These are phyloP conservation scores for Lichina pygmaea DNA, from an alignment of 495 filamentous ascomycete genomes.

Conservation along the genomic window DNA sequence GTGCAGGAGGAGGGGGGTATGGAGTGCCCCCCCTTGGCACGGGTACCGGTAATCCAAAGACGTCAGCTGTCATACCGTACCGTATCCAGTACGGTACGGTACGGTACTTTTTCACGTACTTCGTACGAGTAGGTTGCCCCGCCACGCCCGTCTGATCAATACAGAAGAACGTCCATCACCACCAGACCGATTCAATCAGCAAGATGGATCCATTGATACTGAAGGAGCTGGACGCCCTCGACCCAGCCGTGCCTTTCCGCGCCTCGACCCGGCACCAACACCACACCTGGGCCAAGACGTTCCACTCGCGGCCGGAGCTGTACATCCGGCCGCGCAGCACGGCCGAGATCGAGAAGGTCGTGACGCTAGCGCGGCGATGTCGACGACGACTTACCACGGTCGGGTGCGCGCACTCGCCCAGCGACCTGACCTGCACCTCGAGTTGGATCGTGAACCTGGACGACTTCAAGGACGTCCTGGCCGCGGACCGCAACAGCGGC, in stretches of 20 bases:
- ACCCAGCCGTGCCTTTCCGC: conserved; percentile 45
- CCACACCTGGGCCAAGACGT: conserved; percentile 92
- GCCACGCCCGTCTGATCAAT: too few relatives aligned
- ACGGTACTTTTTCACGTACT: too few relatives aligned
- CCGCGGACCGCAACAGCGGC: conserved; percentile 32
- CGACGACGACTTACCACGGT: conserved; percentile 54
- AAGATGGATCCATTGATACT: conserved; percentile 21
- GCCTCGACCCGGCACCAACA: conserved; percentile 43
- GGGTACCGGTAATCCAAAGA: too few relatives aligned
- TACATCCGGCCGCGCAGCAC: conserved; percentile 60
- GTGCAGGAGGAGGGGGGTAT: too few relatives aligned
- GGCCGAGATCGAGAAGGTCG: conserved; percentile 55
- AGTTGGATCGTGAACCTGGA: conserved; percentile 91
- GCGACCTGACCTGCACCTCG: conserved; percentile 76
- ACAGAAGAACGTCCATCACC: too few relatives aligned
- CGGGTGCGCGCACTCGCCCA: conserved; percentile 77
- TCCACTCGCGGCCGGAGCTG: conserved; percentile 63
- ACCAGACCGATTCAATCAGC: too few relatives aligned
- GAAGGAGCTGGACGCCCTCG: conserved; percentile 25
- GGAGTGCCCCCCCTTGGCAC: too few relatives aligned
- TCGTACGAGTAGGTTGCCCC: too few relatives aligned
- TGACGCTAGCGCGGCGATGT: conserved; percentile 56
- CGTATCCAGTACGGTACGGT: too few relatives aligned
- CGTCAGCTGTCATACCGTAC: too few relatives aligned
- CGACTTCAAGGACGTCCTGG: conserved; percentile 41